A percentile compares a stretch with the other conserved stretches of the same genome.
Conservation (phyloP, 2,329 filamentous ascomycete species). For the Aspergillus latus region DNA sequence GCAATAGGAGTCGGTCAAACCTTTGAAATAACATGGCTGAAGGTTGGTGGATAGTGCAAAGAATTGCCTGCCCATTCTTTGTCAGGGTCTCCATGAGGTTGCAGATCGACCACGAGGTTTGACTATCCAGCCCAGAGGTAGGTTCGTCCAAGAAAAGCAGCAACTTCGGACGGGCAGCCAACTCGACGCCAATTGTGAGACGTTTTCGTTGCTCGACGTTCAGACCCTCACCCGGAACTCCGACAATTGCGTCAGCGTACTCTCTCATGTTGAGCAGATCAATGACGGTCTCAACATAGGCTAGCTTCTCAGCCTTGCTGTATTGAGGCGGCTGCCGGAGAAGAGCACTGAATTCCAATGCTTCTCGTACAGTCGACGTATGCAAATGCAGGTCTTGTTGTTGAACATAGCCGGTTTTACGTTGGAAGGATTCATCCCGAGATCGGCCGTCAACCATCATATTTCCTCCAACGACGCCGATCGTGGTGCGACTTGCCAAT, state of each 20-base stretch:
- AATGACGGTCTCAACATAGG: slow-evolving; percentile 85
- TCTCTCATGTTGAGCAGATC: slow-evolving; percentile 83
- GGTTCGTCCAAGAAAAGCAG: slow-evolving; percentile 90
- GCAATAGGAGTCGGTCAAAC: slow-evolving; percentile 64
- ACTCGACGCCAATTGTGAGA: slow-evolving; percentile 87
- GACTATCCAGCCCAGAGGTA: slow-evolving; percentile 77
- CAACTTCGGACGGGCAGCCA: slow-evolving; percentile 83
- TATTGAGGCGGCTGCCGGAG: slow-evolving; percentile 78
- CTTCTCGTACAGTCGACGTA: slow-evolving; percentile 83
- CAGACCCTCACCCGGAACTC: slow-evolving; percentile 75
- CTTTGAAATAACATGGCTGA: slow-evolving; percentile 87
- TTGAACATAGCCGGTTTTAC: slow-evolving; percentile 59
- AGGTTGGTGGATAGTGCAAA: slow-evolving; percentile 93
- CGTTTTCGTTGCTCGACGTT: slow-evolving; percentile 66
- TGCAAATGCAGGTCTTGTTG: slow-evolving; percentile 85
- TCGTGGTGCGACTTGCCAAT: slow-evolving; percentile 76
- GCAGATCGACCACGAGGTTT: slow-evolving; percentile 87
- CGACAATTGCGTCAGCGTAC: slow-evolving; percentile 84
- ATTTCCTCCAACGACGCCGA: slow-evolving; percentile 82
- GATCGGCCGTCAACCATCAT: slow-evolving; percentile 74
- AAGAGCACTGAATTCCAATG: slow-evolving; percentile 78
- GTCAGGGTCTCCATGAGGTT: slow-evolving; percentile 82
- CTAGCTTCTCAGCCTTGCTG: slow-evolving; percentile 70
- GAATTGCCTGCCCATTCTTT: slow-evolving; percentile 80
- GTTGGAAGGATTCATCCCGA: slow-evolving; percentile 54